Evolutionary conservation across 2,329 filamentous ascomycete species (phyloP), one percentile per base, ranked within the genome.

Genomic region (Hansfordia pulvinata): DNA sequence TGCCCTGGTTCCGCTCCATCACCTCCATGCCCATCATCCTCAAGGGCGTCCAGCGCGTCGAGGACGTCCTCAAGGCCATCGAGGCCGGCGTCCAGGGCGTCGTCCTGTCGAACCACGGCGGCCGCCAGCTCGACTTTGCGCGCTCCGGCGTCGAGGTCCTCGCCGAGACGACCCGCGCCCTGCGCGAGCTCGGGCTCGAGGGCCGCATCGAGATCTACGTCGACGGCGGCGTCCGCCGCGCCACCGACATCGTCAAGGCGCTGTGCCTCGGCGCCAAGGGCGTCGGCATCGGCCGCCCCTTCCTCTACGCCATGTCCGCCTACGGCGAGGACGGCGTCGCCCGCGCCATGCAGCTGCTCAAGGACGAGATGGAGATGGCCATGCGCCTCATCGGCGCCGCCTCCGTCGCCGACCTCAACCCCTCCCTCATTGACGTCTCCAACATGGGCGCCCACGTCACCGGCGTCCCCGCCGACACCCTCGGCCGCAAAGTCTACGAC

Each of bases 361-460:
- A 82, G 58, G 90, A 96, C 45, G 90, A 98, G 65, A 82, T 98
- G 71, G 85, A 92, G 60, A 96, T 96, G 88, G 90, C 88, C 47
- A 96, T 98, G 90, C 73, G 90, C 6, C 60, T 98, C 35, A 84
- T 98, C 40, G 90, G 90, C 8, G 81, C 75, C 32, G 69, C 65
- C 12, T 75, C 56, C 33, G 53, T 98, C 17, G 72, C 74, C 19
- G 75, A 98, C 40, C 57, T 98, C 35, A 82, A 80, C 35, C 78
- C 86, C 0, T 75, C 73, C 15, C 57, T 98, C 51, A 52, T 98
- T 12, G 90, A 98, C 48, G 69, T 72, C 0, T 62, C 79, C 33
- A 82, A 77, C 3, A 48, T 94, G 39, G 56, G 57, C 33, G 54
- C 51, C 33, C 69, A 74, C 37, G 52, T 58, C 19, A 58, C 58